Evolutionary conservation across 495 filamentous ascomycete genomes (phyloP).

Genomic region (Daldinia concentrica): DNA sequence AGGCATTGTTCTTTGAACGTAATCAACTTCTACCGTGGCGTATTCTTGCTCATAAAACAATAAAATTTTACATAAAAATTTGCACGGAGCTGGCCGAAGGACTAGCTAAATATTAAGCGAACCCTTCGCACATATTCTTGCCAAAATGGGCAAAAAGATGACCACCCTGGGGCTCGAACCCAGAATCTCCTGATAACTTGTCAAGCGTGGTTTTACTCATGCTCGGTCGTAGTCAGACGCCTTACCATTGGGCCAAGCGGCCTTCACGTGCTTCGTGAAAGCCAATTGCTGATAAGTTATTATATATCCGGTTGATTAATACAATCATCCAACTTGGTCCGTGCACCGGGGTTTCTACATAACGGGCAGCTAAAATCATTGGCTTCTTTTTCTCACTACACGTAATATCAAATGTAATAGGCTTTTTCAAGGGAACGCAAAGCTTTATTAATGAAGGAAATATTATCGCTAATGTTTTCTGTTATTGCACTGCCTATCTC

Average conservation of each 20-base stretch:
- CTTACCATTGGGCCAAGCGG: conserved; percentile 27
- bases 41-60: neutral
- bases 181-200: conserved; percentile 27
- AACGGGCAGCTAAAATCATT: neutral
- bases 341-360: neutral
- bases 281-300: neutral
- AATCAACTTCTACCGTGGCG: no score
- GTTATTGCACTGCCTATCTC: neutral
- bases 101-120: neutral
- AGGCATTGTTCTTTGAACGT: no score
- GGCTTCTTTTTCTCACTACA: neutral
- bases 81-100: neutral
- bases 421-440: no score
- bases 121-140: neutral
- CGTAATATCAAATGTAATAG: neutral
- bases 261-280: conserved; percentile 1
- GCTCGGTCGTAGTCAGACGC: conserved; percentile 26
- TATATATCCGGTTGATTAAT: neutral
- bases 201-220: conserved; percentile 6
- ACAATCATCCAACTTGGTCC: neutral
- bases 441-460: no score
- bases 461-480: no score
- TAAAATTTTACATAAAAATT: neutral
- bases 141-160: neutral
- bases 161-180: conserved; percentile 29